These are phyloP conservation scores for Cylindrotheca fusiformis DNA, from an alignment of 108 stramenopile species.

Conservation along the genomic window DNA sequence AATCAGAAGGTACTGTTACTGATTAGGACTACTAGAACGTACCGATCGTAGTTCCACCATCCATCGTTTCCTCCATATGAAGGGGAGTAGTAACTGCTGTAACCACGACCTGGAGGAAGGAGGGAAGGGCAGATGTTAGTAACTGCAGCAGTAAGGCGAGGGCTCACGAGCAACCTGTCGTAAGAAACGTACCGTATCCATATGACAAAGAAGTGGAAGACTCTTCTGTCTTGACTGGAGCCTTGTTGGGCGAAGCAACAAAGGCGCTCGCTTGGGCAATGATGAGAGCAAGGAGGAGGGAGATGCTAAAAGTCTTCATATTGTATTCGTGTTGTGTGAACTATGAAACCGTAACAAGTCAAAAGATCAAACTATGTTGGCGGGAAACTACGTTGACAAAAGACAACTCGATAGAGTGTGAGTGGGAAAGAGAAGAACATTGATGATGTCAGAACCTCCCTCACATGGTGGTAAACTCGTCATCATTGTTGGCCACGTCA, in stretches of 20 bases:
- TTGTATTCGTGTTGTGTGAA: no score
- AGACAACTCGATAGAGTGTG: no score
- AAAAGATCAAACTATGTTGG: no score
- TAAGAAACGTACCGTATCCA: constrained; percentile 18
- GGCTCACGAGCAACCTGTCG: no score
- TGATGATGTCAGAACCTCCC: no score
- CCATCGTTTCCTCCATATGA: background rate
- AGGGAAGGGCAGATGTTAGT: background rate
- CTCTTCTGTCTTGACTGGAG: background rate
- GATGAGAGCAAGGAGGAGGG: background rate
- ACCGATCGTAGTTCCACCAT: background rate
- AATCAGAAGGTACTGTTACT: background rate
- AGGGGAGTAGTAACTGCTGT: background rate
- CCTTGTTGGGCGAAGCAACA: background rate
- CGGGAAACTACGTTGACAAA: no score
- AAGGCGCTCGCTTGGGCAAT: background rate
- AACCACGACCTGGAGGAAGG: no score
- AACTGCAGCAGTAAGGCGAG: no score
- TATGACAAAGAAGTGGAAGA: background rate
- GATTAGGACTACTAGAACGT: background rate
- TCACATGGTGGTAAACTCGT: no score
- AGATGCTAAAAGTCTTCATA: background rate
- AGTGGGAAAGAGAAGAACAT: no score
- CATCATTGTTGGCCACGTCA: no score
- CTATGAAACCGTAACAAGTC: no score